Evolutionary conservation across 768 basidiomycete genomes (phyloP), one percentile per base, ranked within the genome.

Genomic region (Aureoboletus auriporus): DNA sequence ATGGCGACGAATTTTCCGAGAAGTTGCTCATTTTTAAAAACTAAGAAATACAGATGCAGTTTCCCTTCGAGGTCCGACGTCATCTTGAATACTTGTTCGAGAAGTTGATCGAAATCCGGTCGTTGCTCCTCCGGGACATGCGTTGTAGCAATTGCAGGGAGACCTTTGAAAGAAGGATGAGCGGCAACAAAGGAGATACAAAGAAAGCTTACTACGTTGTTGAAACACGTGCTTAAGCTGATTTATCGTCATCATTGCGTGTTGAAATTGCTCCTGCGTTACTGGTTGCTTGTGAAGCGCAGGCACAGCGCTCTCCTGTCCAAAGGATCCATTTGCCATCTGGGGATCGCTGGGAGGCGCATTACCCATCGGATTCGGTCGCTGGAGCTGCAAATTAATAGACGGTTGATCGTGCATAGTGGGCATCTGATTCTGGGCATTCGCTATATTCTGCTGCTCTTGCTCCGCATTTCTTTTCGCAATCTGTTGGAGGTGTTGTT

Each of bases 121-220:
- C 78, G 72, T 49, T 80, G 81, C 2, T 81, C 79, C 8, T 74
- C 68, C 5, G 81, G 72, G 26, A 86, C 56, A 14, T 74, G 72
- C 14, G 70, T 58, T 8, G 55, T 41, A 8, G 57, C 44, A 60
- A 75, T 71, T 39, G 55, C 61, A 7, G 59, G 63, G 36, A 73
- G 60, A 27, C 60, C 77, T 78, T 23, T 47, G 13, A 46, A 35
- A 27, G 35, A 27, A n/a, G 46, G 3, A 43, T 58, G 12, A 58
- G 51, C 37, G 44, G 40, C 34, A 42, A 51, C 38, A 55, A 46
- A 34, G 41, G 33, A 61, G 37, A 40, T 45, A 38, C 11, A 2
- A 20, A 44, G 39, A 49, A 42, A 49, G 59, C 61, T 55, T 51
- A 63, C 62, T 64, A 56, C 63, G 66, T 34, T 59, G 56, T 43